These are phyloP conservation scores for Xylariaceae sp. DNA, from an alignment of 2,329 filamentous ascomycete genomes.

Conservation along the genomic window DNA sequence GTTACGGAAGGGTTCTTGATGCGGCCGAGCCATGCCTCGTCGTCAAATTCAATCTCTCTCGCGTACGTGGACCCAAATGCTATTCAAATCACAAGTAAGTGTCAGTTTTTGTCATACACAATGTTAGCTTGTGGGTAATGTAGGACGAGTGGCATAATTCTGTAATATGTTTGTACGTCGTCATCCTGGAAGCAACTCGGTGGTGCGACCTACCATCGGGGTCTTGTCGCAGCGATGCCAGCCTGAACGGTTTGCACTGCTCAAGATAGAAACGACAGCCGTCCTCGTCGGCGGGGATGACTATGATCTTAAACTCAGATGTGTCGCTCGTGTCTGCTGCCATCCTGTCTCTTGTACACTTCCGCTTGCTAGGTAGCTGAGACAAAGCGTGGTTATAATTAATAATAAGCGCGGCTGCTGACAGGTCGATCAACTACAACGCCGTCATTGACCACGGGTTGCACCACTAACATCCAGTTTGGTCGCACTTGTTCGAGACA, in stretches of 20 bases:
- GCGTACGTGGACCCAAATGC: slow-evolving; percentile 49
- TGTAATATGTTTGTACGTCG: slow-evolving; percentile 22
- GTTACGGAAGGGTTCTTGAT: slow-evolving; percentile 45
- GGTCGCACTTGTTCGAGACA: neutral
- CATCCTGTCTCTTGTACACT: slow-evolving; percentile 21
- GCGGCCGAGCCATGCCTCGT: slow-evolving; percentile 46
- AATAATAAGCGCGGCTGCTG: slow-evolving; percentile 5
- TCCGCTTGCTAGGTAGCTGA: neutral
- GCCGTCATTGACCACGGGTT: neutral
- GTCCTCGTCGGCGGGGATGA: slow-evolving; percentile 33
- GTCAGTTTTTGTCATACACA: slow-evolving; percentile 29
- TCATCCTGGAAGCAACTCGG: neutral
- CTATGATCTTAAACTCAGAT: slow-evolving; percentile 34
- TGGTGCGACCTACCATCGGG: slow-evolving; percentile 35
- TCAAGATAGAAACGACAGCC: slow-evolving; percentile 40
- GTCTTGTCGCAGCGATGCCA: slow-evolving; percentile 39
- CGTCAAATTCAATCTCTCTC: slow-evolving; percentile 44
- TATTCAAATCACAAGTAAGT: slow-evolving; percentile 13
- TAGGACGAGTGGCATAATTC: neutral
- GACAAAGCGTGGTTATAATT: neutral
- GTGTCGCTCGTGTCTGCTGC: slow-evolving; percentile 4
- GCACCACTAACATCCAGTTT: neutral
- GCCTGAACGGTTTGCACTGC: slow-evolving; percentile 41
- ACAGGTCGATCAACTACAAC: neutral
- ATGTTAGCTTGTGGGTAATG: slow-evolving; percentile 1